A percentile compares a stretch with the other conserved stretches of the same genome.
These are phyloP conservation scores for Botryotinia narcissicola DNA, from an alignment of 2,329 filamentous ascomycete species.

Conservation along the genomic window DNA sequence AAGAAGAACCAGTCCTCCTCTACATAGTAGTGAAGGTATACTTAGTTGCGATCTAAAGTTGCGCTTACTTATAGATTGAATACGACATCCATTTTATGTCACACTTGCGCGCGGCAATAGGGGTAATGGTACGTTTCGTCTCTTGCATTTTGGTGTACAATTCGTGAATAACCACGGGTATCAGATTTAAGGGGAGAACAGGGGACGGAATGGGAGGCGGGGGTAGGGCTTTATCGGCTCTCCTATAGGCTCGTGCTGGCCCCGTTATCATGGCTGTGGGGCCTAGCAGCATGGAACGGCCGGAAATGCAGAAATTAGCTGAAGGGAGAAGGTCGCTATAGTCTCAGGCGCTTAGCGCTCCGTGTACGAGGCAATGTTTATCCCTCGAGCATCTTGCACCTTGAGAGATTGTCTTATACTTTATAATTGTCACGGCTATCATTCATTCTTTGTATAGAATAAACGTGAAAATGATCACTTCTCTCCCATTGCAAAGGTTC, in stretches of 20 bases:
- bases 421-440: neutral
- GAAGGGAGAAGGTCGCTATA: neutral
- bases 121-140: neutral
- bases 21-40: no score
- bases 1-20: no score
- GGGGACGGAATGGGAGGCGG: neutral
- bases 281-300: neutral
- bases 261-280: neutral
- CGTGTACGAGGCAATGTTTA: neutral
- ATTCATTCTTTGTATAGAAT: neutral
- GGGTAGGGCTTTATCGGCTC: neutral
- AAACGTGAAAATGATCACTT: neutral
- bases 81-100: neutral
- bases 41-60: neutral
- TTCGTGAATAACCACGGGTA: neutral
- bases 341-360: neutral
- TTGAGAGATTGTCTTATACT: neutral
- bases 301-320: neutral
- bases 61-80: neutral
- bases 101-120: neutral
- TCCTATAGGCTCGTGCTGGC: neutral
- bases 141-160: neutral
- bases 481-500: neutral
- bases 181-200: neutral
- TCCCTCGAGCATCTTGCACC: neutral